A percentile compares a stretch with the other conserved stretches of the same genome.
Conservation (phyloP, 2,329 filamentous ascomycete species). For the Thielaviopsis populi region DNA sequence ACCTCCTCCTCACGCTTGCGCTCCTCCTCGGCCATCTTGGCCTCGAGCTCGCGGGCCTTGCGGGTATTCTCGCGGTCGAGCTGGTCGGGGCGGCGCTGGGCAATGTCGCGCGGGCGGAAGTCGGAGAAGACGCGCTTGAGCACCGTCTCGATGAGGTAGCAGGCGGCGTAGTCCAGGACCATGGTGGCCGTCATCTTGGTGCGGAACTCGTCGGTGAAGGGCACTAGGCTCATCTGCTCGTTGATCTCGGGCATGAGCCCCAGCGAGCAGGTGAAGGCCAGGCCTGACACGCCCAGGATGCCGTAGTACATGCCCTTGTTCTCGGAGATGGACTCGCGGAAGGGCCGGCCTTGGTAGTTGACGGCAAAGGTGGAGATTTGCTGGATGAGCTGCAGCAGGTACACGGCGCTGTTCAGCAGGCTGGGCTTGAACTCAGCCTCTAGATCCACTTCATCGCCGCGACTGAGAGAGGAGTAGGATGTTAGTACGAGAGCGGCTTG, state of each 20-base stretch:
- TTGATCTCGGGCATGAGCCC: conserved; percentile 95
- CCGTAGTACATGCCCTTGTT: conserved; percentile 98
- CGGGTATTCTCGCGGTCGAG: conserved; percentile 46
- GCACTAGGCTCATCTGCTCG: conserved; percentile 79
- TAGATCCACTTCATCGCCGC: conserved; percentile 56
- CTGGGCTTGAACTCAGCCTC: conserved; percentile 91
- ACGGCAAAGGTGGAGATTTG: conserved; percentile 98
- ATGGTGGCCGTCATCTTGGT: conserved; percentile 68
- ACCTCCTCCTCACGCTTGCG: conserved; percentile 38
- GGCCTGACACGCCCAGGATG: conserved; percentile 72
- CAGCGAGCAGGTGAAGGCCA: conserved; percentile 87
- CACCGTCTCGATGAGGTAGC: conserved; percentile 73
- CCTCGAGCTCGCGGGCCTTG: conserved; percentile 33
- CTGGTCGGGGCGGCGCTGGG: conserved; percentile 73
- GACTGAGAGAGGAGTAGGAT: conserved; percentile 24
- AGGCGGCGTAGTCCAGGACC: conserved; percentile 73
- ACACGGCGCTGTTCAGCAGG: conserved; percentile 90
- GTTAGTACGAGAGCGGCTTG: conserved; percentile 21
- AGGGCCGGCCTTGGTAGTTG: conserved; percentile 97
- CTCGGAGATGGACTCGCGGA: conserved; percentile 88
- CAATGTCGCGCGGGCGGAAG: conserved; percentile 87
- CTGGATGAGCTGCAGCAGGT: conserved; percentile 93
- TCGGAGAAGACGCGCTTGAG: conserved; percentile 82
- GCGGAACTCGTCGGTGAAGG: conserved; percentile 83
- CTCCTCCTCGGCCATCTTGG: conserved; percentile 25